Evolutionary conservation across 1,284 basidiomycete species (phyloP), one percentile per base, ranked within the genome.

Genomic region (Coniferiporia sulphurascens): DNA sequence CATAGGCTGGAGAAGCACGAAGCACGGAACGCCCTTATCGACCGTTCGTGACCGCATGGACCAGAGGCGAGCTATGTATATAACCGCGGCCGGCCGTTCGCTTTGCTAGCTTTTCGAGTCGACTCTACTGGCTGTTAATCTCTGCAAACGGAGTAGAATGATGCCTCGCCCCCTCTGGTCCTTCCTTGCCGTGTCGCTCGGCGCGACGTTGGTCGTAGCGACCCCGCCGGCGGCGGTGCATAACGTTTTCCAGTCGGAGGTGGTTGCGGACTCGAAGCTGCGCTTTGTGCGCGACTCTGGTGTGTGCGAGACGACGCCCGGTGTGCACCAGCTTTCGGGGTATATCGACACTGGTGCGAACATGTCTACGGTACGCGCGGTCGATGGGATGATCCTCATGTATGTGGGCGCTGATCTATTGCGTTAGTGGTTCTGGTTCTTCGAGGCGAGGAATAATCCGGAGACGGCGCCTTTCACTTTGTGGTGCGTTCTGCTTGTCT

Each of bases 291-390:
- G 76, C 22, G 77, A 89, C 64, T 87, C 85, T 4, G 86, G 87
- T 0, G 78, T 89, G 4, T 91, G 88, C 66, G 88, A 91, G 71
- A 87, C 82, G 4, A 86, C 85, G 0, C 79, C 84, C 0, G 82
- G 81, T 0, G 86, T 89, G 8, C 74, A 77, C 48, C 86, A 87
- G 68, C 79, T 84, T 62, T 87, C 86, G 0, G 86, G 86, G 1
- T 89, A 88, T 63, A 73, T 87, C 8, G 77, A 86, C 58, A 74
- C 87, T 52, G 83, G 81, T 1, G 71, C 68, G 2, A 79, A 82
- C 59, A 85, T 86, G 81, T 83, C 81, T 0, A 84, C 83, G 76
- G 83, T 84, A 55, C 49, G 74, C 66, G 7, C 50, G n/a, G 38
- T n/a, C 43, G 17, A 4, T 19, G 6, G 38, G 43, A 45, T 46